A percentile compares a stretch with the other conserved stretches of the same genome.
Evolutionary conservation across 2,329 filamentous ascomycete species (phyloP).

Genomic region (Alternaria arbusti): DNA sequence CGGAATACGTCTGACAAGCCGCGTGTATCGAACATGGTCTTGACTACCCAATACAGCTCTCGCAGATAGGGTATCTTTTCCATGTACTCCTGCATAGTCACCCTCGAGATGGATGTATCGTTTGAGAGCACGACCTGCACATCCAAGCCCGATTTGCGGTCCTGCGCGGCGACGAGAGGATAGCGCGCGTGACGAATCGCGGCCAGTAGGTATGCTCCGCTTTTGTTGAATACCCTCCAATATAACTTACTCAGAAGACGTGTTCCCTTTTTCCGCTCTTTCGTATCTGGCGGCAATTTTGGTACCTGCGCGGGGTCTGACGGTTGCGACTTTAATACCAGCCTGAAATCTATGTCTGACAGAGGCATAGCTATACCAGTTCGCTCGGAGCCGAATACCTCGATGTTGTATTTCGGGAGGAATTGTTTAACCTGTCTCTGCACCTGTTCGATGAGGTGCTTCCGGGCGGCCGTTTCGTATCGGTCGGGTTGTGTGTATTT

Average conservation of each 20-base stretch:
- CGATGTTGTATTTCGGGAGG: constrained; percentile 39
- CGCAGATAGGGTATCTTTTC: constrained; percentile 58
- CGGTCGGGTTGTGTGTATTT: constrained; percentile 46
- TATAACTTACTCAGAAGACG: constrained; percentile 12
- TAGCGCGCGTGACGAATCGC: constrained; percentile 40
- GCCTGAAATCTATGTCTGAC: constrained; percentile 62
- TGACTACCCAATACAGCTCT: constrained; percentile 58
- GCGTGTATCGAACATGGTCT: constrained; percentile 58
- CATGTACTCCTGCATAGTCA: constrained; percentile 56
- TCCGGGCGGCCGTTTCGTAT: constrained; percentile 51
- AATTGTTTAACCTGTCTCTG: constrained; percentile 17
- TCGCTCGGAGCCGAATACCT: constrained; percentile 61
- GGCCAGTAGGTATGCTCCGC: constrained; percentile 19
- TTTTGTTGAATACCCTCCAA: not conserved
- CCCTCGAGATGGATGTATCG: constrained; percentile 49
- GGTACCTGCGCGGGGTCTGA: constrained; percentile 1
- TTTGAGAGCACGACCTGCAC: constrained; percentile 60
- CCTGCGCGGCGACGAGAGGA: constrained; percentile 52
- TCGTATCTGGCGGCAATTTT: constrained; percentile 21
- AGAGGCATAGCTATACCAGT: constrained; percentile 59
- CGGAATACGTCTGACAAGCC: constrained; percentile 56
- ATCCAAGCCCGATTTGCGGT: constrained; percentile 57
- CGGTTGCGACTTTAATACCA: constrained; percentile 23
- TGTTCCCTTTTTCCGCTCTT: constrained; percentile 10
- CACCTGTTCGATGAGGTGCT: constrained; percentile 42